A percentile compares a stretch with the other conserved stretches of the same genome.
Evolutionary conservation across 805 yeast genomes (phyloP).

Genomic region (Yarrowia sp.): DNA sequence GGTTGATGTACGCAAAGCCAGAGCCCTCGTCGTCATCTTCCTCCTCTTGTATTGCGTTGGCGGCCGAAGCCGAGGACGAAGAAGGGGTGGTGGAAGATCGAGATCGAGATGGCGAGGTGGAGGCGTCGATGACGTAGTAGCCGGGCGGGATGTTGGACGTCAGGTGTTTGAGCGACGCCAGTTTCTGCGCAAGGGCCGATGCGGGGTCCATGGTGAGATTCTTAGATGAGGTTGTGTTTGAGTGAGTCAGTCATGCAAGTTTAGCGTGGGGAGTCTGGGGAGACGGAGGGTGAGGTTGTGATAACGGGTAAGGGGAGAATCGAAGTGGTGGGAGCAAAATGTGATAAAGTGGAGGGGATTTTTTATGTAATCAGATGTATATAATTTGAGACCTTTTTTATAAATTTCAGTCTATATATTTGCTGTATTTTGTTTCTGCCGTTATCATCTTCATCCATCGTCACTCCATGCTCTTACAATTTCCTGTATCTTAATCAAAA

Average conservation of each 20-base stretch:
- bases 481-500: no score
- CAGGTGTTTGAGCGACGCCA: conserved; percentile 27
- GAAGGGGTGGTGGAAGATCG: conserved; percentile 32
- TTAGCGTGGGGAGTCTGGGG: conserved; percentile 33
- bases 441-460: no score
- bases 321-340: no score
- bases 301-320: not conserved
- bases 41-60: conserved; percentile 38
- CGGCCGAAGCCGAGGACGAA: conserved; percentile 18
- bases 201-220: conserved; percentile 38
- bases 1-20: conserved; percentile 38
- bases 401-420: no score
- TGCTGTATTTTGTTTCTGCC: no score
- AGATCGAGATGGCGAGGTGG: conserved; percentile 17
- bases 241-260: conserved; percentile 39
- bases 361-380: no score
- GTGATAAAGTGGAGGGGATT: no score
- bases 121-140: conserved; percentile 9
- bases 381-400: no score
- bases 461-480: no score
- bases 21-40: conserved; percentile 34
- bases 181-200: conserved; percentile 33
- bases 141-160: conserved; percentile 28
- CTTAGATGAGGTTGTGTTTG: conserved; percentile 25
- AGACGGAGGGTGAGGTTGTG: not conserved